Evolutionary conservation across 2,329 filamentous ascomycete species (phyloP).

Genomic region (Pseudopyrenochaeta lycopersici): DNA sequence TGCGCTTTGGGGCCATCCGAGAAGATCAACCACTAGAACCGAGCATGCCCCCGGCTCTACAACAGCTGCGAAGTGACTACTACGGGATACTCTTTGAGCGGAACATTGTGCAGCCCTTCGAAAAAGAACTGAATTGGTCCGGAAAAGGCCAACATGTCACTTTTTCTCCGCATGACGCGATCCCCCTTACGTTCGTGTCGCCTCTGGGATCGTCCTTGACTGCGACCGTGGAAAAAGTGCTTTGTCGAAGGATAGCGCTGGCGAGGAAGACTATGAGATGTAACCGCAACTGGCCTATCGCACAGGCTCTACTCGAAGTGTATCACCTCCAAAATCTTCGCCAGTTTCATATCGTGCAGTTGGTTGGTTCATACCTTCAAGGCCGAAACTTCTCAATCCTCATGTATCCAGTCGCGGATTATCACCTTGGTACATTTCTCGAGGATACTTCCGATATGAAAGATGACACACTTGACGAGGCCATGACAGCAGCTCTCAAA

Average conservation of each 20-base stretch:
- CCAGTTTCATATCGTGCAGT: constrained; percentile 25
- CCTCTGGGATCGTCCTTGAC: constrained; percentile 14
- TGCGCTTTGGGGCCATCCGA: background rate
- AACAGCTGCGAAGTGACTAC: background rate
- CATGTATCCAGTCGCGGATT: constrained; percentile 27
- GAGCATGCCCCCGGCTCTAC: background rate
- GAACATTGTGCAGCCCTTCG: constrained; percentile 4
- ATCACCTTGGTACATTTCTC: constrained; percentile 18
- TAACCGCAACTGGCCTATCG: background rate
- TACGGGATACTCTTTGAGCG: background rate
- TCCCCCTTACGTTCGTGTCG: constrained; percentile 12
- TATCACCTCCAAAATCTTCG: constrained; percentile 23
- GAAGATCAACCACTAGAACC: background rate
- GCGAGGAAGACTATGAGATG: constrained; percentile 30
- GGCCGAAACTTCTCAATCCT: constrained; percentile 20
- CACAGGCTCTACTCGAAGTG: constrained; percentile 21
- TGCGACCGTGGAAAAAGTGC: constrained; percentile 21
- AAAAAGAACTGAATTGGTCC: constrained; percentile 31
- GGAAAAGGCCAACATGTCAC: constrained; percentile 31
- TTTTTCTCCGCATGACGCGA: constrained; percentile 10
- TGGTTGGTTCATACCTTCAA: constrained; percentile 26
- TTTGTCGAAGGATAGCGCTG: constrained; percentile 21
- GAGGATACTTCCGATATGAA: constrained; percentile 12
- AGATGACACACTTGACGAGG: no score
- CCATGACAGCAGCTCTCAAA: no score